Evolutionary conservation across 805 yeast genomes (phyloP), one percentile per base, ranked within the genome.

Genomic region (Cyberlindnera saturnus): DNA sequence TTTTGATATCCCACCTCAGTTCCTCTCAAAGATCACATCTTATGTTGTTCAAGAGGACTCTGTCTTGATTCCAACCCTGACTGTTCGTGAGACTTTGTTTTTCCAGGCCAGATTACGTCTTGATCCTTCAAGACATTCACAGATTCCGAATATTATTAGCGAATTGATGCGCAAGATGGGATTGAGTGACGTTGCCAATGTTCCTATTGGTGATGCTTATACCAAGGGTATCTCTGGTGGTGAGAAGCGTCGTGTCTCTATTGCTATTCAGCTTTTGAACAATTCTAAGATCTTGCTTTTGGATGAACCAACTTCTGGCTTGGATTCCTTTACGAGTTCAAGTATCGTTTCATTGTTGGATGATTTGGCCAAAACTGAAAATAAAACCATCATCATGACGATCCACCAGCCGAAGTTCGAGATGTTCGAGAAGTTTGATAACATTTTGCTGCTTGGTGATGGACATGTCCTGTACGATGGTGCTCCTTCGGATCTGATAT

Each of bases 261-360:
- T 88, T 60, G 91, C 90, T 3, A 74, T 86, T 36, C 95, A 87
- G 57, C 65, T 88, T 31, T 64, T 88, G 34, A 79, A 81, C 45
- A 79, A 79, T 44, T 91, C 95, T 0, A 49, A 45, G 26, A 79
- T 79, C 44, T 70, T 88, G 32, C 59, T 88, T 31, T 62, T 88
- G 19, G 96, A 88, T 62, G 96, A 88, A 56, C 96, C 96, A 3
- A 88, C 96, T 0, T 85, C 95, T 5, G 96, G 96, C 0, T 69
- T 88, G 20, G 96, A 88, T 56, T 77, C 90, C 11, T 77, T 85
- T 44, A 86, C 93, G 0, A 84, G 95, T 0, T 71, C 76, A 1
- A 74, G 86, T 3, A 82, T 87, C 31, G 59, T 88, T 34, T 66
- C 71, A 28, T 75, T 87, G 33, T 66, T 87, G 44, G 68, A 76